Conservation (phyloP, 306 rosid species). For the Fragaria nilgerrensis region DNA sequence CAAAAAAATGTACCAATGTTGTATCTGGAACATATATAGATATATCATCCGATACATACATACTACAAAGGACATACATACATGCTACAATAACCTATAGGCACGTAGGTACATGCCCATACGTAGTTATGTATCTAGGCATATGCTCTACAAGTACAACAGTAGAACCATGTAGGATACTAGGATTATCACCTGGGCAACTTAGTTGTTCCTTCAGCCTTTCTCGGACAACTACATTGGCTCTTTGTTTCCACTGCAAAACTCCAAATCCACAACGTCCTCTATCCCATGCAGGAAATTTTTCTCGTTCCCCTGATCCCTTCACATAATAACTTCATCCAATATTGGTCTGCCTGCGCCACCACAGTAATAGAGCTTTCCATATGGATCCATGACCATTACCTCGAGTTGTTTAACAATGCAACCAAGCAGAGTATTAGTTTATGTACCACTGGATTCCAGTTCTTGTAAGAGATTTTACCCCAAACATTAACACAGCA, state of each 20-base stretch:
- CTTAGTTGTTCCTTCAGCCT: not conserved
- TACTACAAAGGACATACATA: not conserved
- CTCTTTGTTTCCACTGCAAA: not conserved
- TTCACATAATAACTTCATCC: not conserved
- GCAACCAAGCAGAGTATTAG: not conserved
- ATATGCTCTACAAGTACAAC: not conserved
- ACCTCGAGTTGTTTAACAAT: not conserved
- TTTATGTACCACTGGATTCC: not conserved
- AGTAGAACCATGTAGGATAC: not conserved
- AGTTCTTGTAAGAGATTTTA: not conserved
- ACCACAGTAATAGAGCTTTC: not conserved
- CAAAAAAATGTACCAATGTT: too few species aligned
- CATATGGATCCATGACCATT: not conserved
- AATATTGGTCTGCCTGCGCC: not conserved
- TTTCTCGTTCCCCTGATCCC: not conserved
- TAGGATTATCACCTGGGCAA: too few species aligned
- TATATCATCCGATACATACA: not conserved
- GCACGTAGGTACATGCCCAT: not conserved
- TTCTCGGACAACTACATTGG: not conserved
- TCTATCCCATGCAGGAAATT: not conserved
- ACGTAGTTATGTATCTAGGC: not conserved
- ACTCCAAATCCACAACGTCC: not conserved
- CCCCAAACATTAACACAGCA: not conserved
- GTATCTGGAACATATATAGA: not conserved
- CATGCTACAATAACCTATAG: not conserved